Evolutionary conservation across 805 yeast genomes (phyloP), one percentile per base, ranked within the genome.

Genomic region (Saturnispora mendoncae): DNA sequence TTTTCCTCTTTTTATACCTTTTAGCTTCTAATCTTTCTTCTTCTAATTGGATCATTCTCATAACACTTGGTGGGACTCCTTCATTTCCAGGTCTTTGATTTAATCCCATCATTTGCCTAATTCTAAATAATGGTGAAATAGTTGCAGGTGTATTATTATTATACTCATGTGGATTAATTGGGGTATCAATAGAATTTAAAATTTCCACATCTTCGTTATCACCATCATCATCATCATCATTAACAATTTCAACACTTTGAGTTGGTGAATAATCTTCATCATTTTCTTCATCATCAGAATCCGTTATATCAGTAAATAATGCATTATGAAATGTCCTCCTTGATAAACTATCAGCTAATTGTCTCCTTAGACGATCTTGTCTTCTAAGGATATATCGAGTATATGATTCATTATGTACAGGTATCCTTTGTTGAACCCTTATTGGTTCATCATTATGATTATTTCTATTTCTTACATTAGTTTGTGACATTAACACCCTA

Each of bases 1-100:
- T 28, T 31, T 26, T 41, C 32, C 64, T 47, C 17, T 36, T 27
- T 7, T 46, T 39, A 5, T 61, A 43, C 17, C 64, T 38, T 1
- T 39, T 27, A 39, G 55, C 53, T 38, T 61, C 63, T 12, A 50
- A 47, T 3, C 39, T 47, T 36, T 60, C 62, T 38, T 61, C 64
- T 9, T 55, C 41, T 19, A 49, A 31, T 17, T 52, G 37, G 4
- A 61, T 51, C 27, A 51, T 51, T 14, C 53, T 54, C 64, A 60
- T 56, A 2, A 61, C 42, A 21, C 52, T 43, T 12, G 46, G 44
- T 6, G 62, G 60, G 10, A 60, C 46, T 3, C 51, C 58, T 27
- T 53, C 56, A 19, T 23, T 41, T 19, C 15, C 6, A 13, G n/a
- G 14, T 19, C 12, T 13, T 24, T 18, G 10, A 15, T 6, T 15